A percentile compares a stretch with the other conserved stretches of the same genome.
Conservation (phyloP, 1,284 basidiomycete species). For the Malassezia dermatis region DNA sequence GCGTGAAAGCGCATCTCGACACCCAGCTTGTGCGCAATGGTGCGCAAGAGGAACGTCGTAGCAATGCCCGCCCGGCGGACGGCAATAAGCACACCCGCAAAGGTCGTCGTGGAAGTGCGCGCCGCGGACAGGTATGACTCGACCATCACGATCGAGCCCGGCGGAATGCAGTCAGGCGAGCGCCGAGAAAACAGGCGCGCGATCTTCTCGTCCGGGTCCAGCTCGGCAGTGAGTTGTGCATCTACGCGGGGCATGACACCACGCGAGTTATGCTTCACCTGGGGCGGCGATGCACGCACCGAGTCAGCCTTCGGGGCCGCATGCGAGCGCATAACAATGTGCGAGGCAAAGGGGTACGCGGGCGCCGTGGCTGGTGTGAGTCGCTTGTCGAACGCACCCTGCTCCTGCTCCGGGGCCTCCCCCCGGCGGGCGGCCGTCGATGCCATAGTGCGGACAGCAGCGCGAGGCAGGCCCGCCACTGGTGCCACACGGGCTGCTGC, state of each 20-base stretch:
- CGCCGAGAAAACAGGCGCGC: constrained; percentile 39
- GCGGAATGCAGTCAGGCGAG: constrained; percentile 30
- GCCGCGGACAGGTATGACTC: constrained; percentile 36
- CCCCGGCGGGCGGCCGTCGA: not conserved
- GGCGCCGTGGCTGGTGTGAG: not conserved
- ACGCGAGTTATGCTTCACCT: constrained; percentile 21
- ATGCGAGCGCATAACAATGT: constrained; percentile 22
- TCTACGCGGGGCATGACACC: constrained; percentile 36
- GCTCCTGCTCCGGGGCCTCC: constrained; percentile 2
- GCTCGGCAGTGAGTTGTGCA: constrained; percentile 29
- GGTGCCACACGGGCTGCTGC: not conserved
- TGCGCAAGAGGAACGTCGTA: constrained; percentile 42
- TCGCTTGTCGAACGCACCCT: not conserved
- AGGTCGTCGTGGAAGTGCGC: constrained; percentile 34
- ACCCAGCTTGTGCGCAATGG: constrained; percentile 43
- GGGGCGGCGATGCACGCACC: constrained; percentile 21
- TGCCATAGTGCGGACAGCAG: not conserved
- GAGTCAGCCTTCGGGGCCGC: not conserved
- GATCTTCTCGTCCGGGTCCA: constrained; percentile 32
- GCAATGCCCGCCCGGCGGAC: constrained; percentile 36
- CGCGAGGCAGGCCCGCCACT: not conserved
- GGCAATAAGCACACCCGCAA: constrained; percentile 42
- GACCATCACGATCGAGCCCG: constrained; percentile 42
- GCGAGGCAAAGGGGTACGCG: constrained; percentile 28
- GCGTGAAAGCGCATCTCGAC: constrained; percentile 45